A percentile compares a stretch with the other conserved stretches of the same genome.
These are phyloP conservation scores for Mycena polygramma DNA, from an alignment of 768 basidiomycete species.

Conservation along the genomic window DNA sequence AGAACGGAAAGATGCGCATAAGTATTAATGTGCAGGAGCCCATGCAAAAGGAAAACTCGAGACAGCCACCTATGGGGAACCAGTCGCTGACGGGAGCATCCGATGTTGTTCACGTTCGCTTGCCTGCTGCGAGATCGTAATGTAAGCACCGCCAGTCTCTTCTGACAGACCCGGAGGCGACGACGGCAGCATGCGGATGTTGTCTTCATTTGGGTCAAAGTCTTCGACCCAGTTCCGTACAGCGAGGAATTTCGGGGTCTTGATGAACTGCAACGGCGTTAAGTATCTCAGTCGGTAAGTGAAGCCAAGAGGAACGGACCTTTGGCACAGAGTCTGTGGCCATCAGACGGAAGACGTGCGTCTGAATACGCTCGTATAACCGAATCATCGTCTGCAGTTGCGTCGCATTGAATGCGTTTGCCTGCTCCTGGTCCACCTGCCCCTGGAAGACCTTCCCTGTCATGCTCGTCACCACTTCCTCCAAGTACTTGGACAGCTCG, in stretches of 20 bases:
- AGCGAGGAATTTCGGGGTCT: slow-evolving; percentile 84
- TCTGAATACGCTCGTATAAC: slow-evolving; percentile 96
- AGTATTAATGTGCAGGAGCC: slow-evolving; percentile 42
- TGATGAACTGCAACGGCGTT: slow-evolving; percentile 76
- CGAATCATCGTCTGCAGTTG: slow-evolving; percentile 94
- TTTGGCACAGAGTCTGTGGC: slow-evolving; percentile 99
- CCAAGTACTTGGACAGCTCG: slow-evolving; percentile 93
- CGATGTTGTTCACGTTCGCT: slow-evolving; percentile 75
- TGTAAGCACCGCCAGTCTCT: slow-evolving; percentile 87
- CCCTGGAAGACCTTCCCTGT: slow-evolving; percentile 85
- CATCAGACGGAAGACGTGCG: slow-evolving; percentile 97
- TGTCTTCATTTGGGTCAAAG: slow-evolving; percentile 74
- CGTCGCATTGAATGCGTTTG: slow-evolving; percentile 90
- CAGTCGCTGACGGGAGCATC: slow-evolving; percentile 40
- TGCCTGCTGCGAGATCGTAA: slow-evolving; percentile 86
- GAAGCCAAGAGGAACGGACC: slow-evolving; percentile 56
- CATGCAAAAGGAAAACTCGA: slow-evolving; percentile 40
- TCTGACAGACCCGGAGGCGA: slow-evolving; percentile 83
- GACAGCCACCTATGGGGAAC: slow-evolving; percentile 45
- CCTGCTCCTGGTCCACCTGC: slow-evolving; percentile 85
- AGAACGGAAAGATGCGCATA: slow-evolving; percentile 42
- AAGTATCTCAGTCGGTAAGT: slow-evolving; percentile 20
- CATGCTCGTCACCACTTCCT: slow-evolving; percentile 85
- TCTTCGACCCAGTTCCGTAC: slow-evolving; percentile 86
- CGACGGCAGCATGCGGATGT: slow-evolving; percentile 68